These are phyloP conservation scores for Taiozyma onychis DNA, from an alignment of 1,139 yeast species.

Conservation along the genomic window DNA sequence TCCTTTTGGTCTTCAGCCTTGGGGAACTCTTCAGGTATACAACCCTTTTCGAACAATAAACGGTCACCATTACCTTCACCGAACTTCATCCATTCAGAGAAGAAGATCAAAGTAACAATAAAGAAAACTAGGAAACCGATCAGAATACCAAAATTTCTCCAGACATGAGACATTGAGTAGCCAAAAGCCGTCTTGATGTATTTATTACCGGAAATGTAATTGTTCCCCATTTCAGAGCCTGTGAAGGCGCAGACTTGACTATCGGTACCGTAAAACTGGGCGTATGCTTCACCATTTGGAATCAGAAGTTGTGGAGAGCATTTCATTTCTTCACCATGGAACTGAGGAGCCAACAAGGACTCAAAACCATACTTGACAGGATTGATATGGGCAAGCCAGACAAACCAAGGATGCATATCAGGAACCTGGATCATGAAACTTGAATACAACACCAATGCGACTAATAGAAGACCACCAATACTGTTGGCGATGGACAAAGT, in stretches of 20 bases:
- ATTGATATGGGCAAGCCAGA: conserved; percentile 72
- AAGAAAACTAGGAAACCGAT: conserved; percentile 29
- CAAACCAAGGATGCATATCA: conserved; percentile 70
- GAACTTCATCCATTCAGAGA: conserved; percentile 65
- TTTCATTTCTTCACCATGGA: conserved; percentile 33
- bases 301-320: conserved; percentile 44
- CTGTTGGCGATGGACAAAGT: conserved; percentile 66
- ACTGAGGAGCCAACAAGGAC: conserved; percentile 53
- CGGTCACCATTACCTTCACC: conserved; percentile 82
- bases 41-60: conserved; percentile 54
- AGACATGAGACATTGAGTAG: conserved; percentile 55
- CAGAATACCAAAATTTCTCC: conserved; percentile 82
- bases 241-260: conserved; percentile 48
- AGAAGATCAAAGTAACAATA: conserved; percentile 34
- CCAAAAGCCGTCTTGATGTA: conserved; percentile 51
- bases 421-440: conserved; percentile 70
- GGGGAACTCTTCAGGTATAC: conserved; percentile 29
- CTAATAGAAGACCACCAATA: conserved; percentile 58
- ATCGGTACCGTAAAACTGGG: conserved; percentile 39
- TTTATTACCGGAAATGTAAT: conserved; percentile 49
- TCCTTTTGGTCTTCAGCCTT: conserved; percentile 25
- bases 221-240: conserved; percentile 44
- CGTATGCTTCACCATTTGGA: conserved; percentile 43
- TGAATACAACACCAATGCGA: conserved; percentile 60
- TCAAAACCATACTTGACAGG: conserved; percentile 70